Base-by-base conservation (phyloP, 2,329 filamentous ascomycete genomes). In the Aspergillus sp. region DNA sequence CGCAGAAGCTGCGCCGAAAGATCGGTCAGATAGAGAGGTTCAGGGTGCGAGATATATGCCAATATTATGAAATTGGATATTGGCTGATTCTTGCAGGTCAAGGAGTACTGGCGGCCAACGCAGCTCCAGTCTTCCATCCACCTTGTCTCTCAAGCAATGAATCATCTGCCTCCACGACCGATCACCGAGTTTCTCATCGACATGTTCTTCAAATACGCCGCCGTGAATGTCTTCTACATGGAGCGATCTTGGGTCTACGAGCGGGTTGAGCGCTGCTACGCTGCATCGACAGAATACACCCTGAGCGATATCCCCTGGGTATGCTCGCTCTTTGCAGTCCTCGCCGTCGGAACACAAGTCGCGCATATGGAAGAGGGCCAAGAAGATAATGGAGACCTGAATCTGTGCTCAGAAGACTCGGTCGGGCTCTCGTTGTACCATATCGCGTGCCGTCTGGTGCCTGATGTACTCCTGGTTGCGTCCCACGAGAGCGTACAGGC, bases 401-500 rank as follows among this genome's bases (percentile, higher is more conserved):
- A 30, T 30, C 9, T 30, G 7, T 50, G 15, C 48, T 50, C 76
- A 0, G 79, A 82, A 56, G 78, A 82, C 51, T 74, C 78, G 9
- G 73, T 82, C 1, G 81, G 81, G 0, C 69, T 81, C 5, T 76
- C 77, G 48, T 80, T 84, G 57, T 84, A 84, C 59, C 77, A 80
- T 51, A 77, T 78, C 57, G 80, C 81, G 0, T 78, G 77, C 50
- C 77, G 76, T 60, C 70, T 83, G 7, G 72, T 84, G 1, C 79
- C 81, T 2, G 81, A 84, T 56, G 75, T 83, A 30, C 82, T 84
- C 38, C 79, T 80, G 0, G 74, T 78, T 22, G 78, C 80, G 0
- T 83, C 80, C 3, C 69, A 83, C 9, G 78, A 83, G 65, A 82
- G 80, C 57, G 81, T 83, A 0, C 82, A 84, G 64, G 82, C 80